Conservation (phyloP, 2,329 filamentous ascomycete genomes). For the Fusarium hainanense region DNA sequence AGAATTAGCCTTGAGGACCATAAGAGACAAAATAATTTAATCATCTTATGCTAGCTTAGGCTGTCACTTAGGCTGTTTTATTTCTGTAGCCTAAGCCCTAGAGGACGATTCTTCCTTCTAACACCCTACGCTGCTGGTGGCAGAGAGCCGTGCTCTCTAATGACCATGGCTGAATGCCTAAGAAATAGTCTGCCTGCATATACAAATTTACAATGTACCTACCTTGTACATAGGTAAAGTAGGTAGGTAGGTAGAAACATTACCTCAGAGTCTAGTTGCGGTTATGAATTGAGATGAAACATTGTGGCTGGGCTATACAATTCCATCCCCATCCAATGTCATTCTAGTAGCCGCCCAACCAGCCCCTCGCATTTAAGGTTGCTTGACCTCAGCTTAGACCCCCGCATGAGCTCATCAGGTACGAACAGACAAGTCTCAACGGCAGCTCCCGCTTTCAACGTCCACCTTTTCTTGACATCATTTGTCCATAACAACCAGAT, state of each 20-base stretch:
- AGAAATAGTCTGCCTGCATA: not conserved
- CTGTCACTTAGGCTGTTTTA: no score
- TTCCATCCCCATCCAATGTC: not conserved
- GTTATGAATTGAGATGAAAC: not conserved
- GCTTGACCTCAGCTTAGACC: constrained; percentile 3
- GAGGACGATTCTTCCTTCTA: no score
- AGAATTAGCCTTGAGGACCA: no score
- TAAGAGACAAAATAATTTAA: no score
- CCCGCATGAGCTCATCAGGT: constrained; percentile 21
- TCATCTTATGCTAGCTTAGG: no score
- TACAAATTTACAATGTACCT: not conserved
- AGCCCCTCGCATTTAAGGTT: constrained; percentile 18
- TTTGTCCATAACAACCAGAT: not conserved
- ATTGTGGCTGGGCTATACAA: not conserved
- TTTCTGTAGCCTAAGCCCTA: no score
- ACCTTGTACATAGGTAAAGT: no score
- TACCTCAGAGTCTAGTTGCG: not conserved
- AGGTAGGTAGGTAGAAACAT: no score
- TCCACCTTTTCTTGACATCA: not conserved
- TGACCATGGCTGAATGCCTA: not conserved
- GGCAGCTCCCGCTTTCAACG: constrained; percentile 25
- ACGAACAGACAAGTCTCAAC: constrained; percentile 7
- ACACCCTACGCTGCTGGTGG: no score
- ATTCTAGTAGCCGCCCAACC: not conserved
- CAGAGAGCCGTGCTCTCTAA: no score